Base-by-base conservation (phyloP, 73 alveolate genomes). In the Paramecium primaurelia region DNA sequence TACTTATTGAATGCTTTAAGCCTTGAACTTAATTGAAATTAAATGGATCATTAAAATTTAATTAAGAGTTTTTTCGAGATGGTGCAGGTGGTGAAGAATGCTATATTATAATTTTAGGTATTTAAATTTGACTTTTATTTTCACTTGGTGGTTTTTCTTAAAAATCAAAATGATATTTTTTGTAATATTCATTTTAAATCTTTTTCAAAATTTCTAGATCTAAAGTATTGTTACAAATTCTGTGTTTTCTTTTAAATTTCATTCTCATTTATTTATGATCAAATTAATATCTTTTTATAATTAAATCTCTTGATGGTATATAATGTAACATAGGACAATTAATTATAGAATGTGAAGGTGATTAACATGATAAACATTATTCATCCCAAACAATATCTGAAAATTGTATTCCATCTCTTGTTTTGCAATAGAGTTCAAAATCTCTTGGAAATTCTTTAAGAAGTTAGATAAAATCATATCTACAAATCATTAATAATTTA, bases 261-360 rank as follows among this genome's bases (percentile, higher is more conserved):
- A 6, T 54, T 54, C 69, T 54, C 4, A 3, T 18, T 54, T 54
- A 54, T 54, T 54, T 54, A 8, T 54, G 69, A 54, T 54, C 36
- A 22, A 36, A 87, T 4, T 42, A 42, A n/a, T 87, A 58, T 32
- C 88, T 87, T 42, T 64, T 64, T 20, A 87, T 64, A 4, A 60
- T 59, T 22, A 64, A 16, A 36, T 68, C 93, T 25, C 10, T 87
- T 40, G 11, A 73, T n/a, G 93, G 88, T 9, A 26, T 64, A 26
- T 34, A 87, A 68, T 87, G 93, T 7, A 87, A 12, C 58, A 77
- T 42, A 30, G 93, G 93, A 34, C 93, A 87, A 7, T 64, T 11
- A 37, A 42, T 68, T 1, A 87, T 60, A 0, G 64, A 36, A 36
- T 87, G 93, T 32, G 25, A 34, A 12, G 6, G 12, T 25, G 87